Evolutionary conservation across 352 stramenopile genomes (phyloP).

Genomic region (Aphanomyces astaci): DNA sequence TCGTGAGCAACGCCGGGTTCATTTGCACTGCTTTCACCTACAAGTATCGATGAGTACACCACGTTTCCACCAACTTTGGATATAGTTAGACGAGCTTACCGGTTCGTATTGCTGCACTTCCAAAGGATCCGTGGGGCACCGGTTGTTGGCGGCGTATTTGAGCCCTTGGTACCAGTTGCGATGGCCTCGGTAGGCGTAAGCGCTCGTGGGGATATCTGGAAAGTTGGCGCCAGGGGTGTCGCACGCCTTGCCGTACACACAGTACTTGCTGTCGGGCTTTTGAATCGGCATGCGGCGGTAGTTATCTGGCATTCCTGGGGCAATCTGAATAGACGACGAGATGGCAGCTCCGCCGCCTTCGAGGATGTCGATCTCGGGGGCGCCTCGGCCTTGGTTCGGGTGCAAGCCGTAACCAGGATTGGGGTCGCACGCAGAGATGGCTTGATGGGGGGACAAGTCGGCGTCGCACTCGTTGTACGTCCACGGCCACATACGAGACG

Average conservation of each 20-base stretch:
- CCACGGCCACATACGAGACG: too few species aligned
- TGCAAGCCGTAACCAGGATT: too few species aligned
- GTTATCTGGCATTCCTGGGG: conserved; percentile 49
- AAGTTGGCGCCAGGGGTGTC: conserved; percentile 42
- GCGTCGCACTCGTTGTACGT: too few species aligned
- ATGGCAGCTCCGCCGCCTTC: too few species aligned
- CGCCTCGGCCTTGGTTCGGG: too few species aligned
- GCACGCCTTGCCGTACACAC: conserved; percentile 36
- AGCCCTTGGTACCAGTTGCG: conserved; percentile 40
- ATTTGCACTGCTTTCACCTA: not conserved
- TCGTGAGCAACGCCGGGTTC: not conserved
- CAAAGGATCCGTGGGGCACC: conserved; percentile 24
- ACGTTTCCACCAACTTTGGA: not conserved
- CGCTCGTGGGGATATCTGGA: conserved; percentile 35
- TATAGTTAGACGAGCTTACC: conserved; percentile 1
- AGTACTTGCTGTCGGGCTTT: conserved; percentile 29
- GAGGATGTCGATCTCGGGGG: too few species aligned
- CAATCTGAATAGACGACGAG: conserved; percentile 86
- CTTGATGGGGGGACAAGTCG: too few species aligned
- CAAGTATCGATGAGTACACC: too few species aligned
- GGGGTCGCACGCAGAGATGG: too few species aligned
- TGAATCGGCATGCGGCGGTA: conserved; percentile 30
- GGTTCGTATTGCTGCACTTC: conserved; percentile 32
- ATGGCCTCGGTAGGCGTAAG: conserved; percentile 29
- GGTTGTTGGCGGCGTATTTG: conserved; percentile 35